Evolutionary conservation across 1,139 yeast genomes (phyloP).

Genomic region (Debaryomyces sp.): DNA sequence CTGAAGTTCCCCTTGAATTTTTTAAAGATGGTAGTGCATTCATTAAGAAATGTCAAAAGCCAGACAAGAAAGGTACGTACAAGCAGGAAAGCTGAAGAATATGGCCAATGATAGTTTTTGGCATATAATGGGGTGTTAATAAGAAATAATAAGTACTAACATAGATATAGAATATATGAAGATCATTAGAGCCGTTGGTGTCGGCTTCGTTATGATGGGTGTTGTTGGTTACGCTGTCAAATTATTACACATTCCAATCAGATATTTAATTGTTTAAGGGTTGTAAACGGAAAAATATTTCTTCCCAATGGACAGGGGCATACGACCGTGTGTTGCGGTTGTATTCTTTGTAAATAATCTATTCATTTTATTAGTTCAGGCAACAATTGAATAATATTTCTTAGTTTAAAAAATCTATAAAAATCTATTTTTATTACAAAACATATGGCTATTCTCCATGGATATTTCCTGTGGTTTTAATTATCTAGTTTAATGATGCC

Average conservation of each 20-base stretch:
- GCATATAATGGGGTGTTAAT: neutral
- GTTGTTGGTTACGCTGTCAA: slow-evolving; percentile 95
- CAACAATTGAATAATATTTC: slow-evolving; percentile 1
- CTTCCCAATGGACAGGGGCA: neutral
- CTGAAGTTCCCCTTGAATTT: slow-evolving; percentile 90
- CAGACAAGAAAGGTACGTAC: slow-evolving; percentile 73
- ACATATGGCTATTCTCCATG: neutral
- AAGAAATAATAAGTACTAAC: slow-evolving; percentile 25
- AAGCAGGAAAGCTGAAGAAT: neutral
- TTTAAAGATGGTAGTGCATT: slow-evolving; percentile 89
- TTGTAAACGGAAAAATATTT: neutral
- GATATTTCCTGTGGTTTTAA: neutral
- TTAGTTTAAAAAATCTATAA: neutral
- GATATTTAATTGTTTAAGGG: slow-evolving; percentile 86
- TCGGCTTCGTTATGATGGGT: slow-evolving; percentile 97
- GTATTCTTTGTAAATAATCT: neutral
- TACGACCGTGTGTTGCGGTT: neutral
- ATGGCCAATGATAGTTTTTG: neutral
- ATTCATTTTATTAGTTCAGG: slow-evolving; percentile 2
- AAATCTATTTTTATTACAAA: neutral
- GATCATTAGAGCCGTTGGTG: slow-evolving; percentile 93
- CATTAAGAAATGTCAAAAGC: slow-evolving; percentile 90
- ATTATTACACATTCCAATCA: slow-evolving; percentile 93
- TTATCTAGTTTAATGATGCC: neutral
- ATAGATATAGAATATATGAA: slow-evolving; percentile 68